Conservation (phyloP, 2,329 filamentous ascomycete genomes). For the Diaporthe ampelina region DNA sequence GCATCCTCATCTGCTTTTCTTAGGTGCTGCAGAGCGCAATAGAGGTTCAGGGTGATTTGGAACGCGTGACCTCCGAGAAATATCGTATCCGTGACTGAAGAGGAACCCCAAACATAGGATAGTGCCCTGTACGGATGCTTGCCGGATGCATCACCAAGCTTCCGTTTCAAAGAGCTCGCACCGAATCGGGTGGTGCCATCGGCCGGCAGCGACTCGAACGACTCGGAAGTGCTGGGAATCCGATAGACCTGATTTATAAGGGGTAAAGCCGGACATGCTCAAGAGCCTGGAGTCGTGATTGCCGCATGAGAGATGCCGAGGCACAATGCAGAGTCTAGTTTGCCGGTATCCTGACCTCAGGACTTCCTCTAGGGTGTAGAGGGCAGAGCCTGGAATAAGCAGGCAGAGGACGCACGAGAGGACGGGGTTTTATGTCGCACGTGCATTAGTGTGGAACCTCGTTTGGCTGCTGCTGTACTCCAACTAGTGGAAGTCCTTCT, state of each 20-base stretch:
- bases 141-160: neutral
- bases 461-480: neutral
- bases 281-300: neutral
- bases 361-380: no score
- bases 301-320: fast-evolving
- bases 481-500: neutral
- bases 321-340: neutral
- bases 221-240: neutral
- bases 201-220: constrained; percentile 1
- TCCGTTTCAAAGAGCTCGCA: neutral
- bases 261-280: neutral
- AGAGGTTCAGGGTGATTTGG: constrained; percentile 27
- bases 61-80: neutral
- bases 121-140: constrained; percentile 15
- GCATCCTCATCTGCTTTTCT: neutral
- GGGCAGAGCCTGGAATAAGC: neutral
- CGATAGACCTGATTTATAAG: neutral
- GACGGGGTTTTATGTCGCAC: neutral
- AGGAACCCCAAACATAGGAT: constrained; percentile 26
- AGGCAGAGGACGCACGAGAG: neutral
- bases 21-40: constrained; percentile 15
- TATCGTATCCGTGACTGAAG: neutral
- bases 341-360: no score
- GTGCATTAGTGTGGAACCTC: neutral
- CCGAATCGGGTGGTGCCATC: constrained; percentile 25